These are phyloP conservation scores for Hymenochaete sp. DNA, from an alignment of 1,284 basidiomycete species.

Conservation along the genomic window DNA sequence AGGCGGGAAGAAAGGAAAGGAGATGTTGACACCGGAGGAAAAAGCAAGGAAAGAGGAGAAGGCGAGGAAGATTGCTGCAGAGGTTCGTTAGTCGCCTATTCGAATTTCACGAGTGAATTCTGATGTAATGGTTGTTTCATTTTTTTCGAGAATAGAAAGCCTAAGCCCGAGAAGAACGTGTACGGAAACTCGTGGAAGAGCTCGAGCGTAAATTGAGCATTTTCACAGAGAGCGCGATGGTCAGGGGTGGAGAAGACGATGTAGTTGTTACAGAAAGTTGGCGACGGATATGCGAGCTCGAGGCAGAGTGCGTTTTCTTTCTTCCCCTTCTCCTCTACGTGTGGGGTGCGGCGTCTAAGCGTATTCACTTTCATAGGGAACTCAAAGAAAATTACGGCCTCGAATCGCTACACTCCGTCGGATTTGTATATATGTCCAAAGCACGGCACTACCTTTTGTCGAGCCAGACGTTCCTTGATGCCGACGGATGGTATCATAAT, in stretches of 20 bases:
- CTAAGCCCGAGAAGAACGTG: slow-evolving; percentile 67
- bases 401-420: slow-evolving; percentile 87
- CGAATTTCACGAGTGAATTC: slow-evolving; percentile 3
- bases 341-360: slow-evolving; percentile 6
- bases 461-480: slow-evolving; percentile 69
- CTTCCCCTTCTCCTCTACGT: background rate
- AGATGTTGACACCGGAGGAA: slow-evolving; percentile 76
- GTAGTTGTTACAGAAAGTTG: slow-evolving; percentile 61
- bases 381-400: slow-evolving; percentile 91
- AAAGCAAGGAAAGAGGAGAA: slow-evolving; percentile 74
- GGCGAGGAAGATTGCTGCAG: slow-evolving; percentile 54
- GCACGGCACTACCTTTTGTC: slow-evolving; percentile 76
- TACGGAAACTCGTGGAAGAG: slow-evolving; percentile 77
- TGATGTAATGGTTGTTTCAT: background rate
- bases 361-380: slow-evolving; percentile 39
- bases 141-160: slow-evolving; percentile 51
- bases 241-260: slow-evolving; percentile 68
- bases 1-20: slow-evolving; percentile 49
- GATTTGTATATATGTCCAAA: slow-evolving; percentile 83
- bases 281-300: slow-evolving; percentile 70
- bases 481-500: slow-evolving; percentile 90
- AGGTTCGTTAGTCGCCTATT: slow-evolving; percentile 38
- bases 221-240: slow-evolving; percentile 84
- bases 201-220: slow-evolving; percentile 84
- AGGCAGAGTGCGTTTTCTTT: slow-evolving; percentile 62